These are phyloP conservation scores for Ambrosia trifida DNA, from an alignment of 129 eudicot genomes.

Conservation along the genomic window DNA sequence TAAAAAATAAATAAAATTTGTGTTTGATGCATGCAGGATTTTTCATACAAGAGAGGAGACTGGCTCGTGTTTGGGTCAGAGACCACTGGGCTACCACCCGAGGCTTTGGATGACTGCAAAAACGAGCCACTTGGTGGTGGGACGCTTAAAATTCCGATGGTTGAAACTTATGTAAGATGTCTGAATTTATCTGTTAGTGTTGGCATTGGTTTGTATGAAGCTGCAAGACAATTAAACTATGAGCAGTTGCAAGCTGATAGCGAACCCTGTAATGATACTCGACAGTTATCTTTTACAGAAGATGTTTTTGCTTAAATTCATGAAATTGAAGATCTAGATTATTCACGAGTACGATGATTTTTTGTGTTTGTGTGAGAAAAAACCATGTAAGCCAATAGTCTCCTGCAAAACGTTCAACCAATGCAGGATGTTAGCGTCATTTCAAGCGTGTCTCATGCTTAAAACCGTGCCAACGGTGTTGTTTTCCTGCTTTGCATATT, in stretches of 20 bases:
- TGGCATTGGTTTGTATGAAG: conserved; percentile 94
- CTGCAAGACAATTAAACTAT: conserved; percentile 84
- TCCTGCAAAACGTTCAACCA: too few species aligned
- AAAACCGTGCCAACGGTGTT: too few species aligned
- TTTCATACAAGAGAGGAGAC: conserved; percentile 75
- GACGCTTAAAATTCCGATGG: conserved; percentile 82
- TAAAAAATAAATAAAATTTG: neutral
- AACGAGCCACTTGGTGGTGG: conserved; percentile 72
- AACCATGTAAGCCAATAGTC: neutral
- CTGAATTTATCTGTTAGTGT: conserved; percentile 96
- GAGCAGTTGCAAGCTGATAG: conserved; percentile 64
- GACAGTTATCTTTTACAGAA: conserved; percentile 48
- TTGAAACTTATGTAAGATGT: conserved; percentile 92
- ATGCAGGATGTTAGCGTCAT: neutral
- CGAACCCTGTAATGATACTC: conserved; percentile 38
- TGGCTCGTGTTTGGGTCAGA: conserved; percentile 99
- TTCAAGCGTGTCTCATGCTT: too few species aligned
- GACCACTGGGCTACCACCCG: conserved; percentile 86
- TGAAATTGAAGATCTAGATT: neutral
- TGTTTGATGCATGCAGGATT: conserved; percentile 50
- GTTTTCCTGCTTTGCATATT: too few species aligned
- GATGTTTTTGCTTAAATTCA: conserved; percentile 72
- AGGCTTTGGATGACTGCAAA: conserved; percentile 75
- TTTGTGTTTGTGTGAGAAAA: too few species aligned
- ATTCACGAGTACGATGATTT: too few species aligned